Evolutionary conservation across 2,329 filamentous ascomycete genomes (phyloP), one percentile per base, ranked within the genome.

Genomic region (Trichoderma arundinaceum): DNA sequence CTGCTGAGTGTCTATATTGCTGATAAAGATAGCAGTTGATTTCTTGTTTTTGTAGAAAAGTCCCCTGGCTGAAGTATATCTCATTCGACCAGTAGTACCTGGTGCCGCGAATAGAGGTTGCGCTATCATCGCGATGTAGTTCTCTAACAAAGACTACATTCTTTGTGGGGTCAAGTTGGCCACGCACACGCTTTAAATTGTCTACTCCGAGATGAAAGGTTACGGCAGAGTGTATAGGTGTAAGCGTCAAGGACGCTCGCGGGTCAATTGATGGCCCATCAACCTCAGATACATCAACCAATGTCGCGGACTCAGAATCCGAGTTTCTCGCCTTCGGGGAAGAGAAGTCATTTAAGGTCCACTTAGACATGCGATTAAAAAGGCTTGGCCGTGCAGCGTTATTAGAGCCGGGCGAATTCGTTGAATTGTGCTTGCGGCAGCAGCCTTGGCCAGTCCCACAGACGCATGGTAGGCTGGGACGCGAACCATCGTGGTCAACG

Each of bases 391-490:
- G 12, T 12, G 22, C 32, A 28, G 46, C 28, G 38, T 1, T 22
- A n/a, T 8, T 28, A n/a, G 49, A 48, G 54, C 62, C 48, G 1
- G 54, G 39, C 2, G 7, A 46, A 13, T 46, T 39, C 38, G 39
- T 35, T 44, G 56, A 62, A 12, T 32, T 62, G 38, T 65, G 56
- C 19, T 28, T 53, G 19, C 54, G 48, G 13, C 64, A 65, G n/a
- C 46, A 65, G 56, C 64, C 56, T 65, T 65, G 56, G 17, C 32
- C 52, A 64, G 52, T n/a, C 33, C n/a, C 17, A 33, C 52, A 64
- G 43, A 46, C 49, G 33, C 60, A 65, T 35, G 53, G 22, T 9
- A 9, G n/a, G 17, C 5, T 4, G 9, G 2, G 5, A 17, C 13
- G 38, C 28, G 10, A 54, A 22, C 13, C 35, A 51, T 49, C 44